Evolutionary conservation across 805 yeast genomes (phyloP).

Genomic region (Candida hungchunana): DNA sequence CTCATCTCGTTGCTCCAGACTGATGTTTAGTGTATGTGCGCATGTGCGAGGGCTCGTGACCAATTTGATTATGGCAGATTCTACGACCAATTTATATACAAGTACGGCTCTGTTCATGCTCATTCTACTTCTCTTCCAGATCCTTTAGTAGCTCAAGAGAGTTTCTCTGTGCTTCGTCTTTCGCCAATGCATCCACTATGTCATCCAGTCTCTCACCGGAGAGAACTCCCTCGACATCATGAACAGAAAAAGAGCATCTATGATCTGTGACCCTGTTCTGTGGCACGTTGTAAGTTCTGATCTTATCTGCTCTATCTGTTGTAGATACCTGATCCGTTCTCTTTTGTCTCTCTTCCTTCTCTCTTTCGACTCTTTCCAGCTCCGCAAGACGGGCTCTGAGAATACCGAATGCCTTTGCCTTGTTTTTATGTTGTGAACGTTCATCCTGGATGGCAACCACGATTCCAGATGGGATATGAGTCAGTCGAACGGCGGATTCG

Average conservation of each 20-base stretch:
- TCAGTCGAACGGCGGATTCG: conserved; percentile 91
- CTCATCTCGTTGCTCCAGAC: neutral
- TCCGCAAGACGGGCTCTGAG: conserved; percentile 84
- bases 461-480: conserved; percentile 89
- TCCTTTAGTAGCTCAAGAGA: conserved; percentile 30
- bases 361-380: conserved; percentile 59
- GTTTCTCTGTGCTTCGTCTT: conserved; percentile 40
- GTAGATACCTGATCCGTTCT: conserved; percentile 82
- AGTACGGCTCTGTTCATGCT: neutral
- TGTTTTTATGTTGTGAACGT: conserved; percentile 90
- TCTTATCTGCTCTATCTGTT: conserved; percentile 88
- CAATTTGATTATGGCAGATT: too few species aligned
- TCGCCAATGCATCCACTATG: conserved; percentile 48
- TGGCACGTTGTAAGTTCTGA: conserved; percentile 88
- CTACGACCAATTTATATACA: neutral
- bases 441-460: conserved; percentile 91
- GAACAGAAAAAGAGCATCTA: conserved; percentile 75
- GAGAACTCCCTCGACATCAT: conserved; percentile 67
- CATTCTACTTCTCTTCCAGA: conserved; percentile 10
- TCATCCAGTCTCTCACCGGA: conserved; percentile 55
- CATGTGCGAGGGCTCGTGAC: too few species aligned
- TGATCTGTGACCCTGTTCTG: conserved; percentile 95
- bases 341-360: conserved; percentile 57
- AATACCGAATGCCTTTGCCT: conserved; percentile 85
- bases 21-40: too few species aligned